These are phyloP conservation scores for Podaxis pistillaris DNA, from an alignment of 768 basidiomycete genomes.

Conservation along the genomic window DNA sequence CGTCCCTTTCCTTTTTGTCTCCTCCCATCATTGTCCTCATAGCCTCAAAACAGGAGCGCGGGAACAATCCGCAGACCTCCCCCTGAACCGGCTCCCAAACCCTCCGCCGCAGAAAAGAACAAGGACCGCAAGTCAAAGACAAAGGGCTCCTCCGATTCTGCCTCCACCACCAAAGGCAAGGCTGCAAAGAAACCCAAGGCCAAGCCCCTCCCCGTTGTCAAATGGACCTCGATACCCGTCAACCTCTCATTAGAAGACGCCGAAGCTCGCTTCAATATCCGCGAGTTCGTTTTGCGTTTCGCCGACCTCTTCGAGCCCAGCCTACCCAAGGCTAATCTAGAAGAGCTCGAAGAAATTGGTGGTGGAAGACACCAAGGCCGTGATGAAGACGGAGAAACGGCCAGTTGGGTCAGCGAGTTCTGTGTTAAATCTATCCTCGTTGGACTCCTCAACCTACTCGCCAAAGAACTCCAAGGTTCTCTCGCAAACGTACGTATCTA, in stretches of 20 bases:
- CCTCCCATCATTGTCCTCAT: neutral
- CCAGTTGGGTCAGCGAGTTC: conserved; percentile 63
- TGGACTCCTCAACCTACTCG: conserved; percentile 56
- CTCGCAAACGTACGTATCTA: conserved; percentile 32
- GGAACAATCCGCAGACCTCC: conserved; percentile 15
- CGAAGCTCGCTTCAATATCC: conserved; percentile 64
- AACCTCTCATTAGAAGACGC: conserved; percentile 44
- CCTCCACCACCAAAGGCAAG: conserved; percentile 9
- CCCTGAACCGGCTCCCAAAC: conserved; percentile 5
- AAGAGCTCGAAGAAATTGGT: conserved; percentile 62
- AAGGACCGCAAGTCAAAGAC: conserved; percentile 16
- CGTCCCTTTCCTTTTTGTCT: conserved; percentile 18
- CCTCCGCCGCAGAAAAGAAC: conserved; percentile 14
- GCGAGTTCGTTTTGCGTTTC: conserved; percentile 75
- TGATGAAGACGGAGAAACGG: conserved; percentile 39
- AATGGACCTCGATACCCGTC: conserved; percentile 53
- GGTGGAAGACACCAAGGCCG: conserved; percentile 27
- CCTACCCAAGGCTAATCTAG: conserved; percentile 45
- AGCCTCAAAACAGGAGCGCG: conserved; percentile 17
- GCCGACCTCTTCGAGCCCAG: conserved; percentile 44
- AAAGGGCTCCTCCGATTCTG: conserved; percentile 11
- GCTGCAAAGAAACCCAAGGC: conserved; percentile 27
- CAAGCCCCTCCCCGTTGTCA: conserved; percentile 42
- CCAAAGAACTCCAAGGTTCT: conserved; percentile 37
- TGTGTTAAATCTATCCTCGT: conserved; percentile 65